Base-by-base conservation (phyloP, 2,329 filamentous ascomycete species). In the Penicillium paneum region DNA sequence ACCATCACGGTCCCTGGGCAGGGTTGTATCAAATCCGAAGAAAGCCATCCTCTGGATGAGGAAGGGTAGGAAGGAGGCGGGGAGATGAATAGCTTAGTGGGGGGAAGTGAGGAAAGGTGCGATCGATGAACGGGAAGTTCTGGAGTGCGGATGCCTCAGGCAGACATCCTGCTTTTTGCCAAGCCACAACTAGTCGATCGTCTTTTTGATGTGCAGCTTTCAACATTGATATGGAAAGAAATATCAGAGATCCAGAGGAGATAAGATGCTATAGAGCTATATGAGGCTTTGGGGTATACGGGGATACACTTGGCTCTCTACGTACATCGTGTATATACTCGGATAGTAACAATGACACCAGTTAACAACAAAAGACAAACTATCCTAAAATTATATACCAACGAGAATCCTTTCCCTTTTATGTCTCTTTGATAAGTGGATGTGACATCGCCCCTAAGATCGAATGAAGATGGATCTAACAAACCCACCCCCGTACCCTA, bases 21-120 rank as follows among this genome's bases (percentile, higher is more conserved):
- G 82, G 59, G 81, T 82, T 54, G 87, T 80, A 71, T 95, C 88
- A 75, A 95, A 92, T 64, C 90, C 90, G 76, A 96, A 96, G 80
- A 96, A 96, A 32, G 91, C 92, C 92, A 96, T 63, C 64, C 63
- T 67, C 60, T 55, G 54, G 52, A 53, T 34, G 36, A 45, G 43
- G n/a, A 53, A 38, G 21, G 35, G 36, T 36, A 36, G n/a, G 24
- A 53, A 46, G 24, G 28, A 39, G 50, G 53, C 49, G 47, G 49
- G 34, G 47, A 57, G 50, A 46, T 55, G 39, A 54, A 54, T 40
- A 49, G 59, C 54, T 58, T 64, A 54, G 52, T 48, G 41, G 50
- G 55, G 57, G 48, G 48, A 26, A 31, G 49, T 45, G 21, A 40
- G 55, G 52, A 53, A 52, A 38, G 29, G 51, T 49, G 49, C 49